Conservation (phyloP, 2,329 filamentous ascomycete species). For the Bipolaris zeicola region DNA sequence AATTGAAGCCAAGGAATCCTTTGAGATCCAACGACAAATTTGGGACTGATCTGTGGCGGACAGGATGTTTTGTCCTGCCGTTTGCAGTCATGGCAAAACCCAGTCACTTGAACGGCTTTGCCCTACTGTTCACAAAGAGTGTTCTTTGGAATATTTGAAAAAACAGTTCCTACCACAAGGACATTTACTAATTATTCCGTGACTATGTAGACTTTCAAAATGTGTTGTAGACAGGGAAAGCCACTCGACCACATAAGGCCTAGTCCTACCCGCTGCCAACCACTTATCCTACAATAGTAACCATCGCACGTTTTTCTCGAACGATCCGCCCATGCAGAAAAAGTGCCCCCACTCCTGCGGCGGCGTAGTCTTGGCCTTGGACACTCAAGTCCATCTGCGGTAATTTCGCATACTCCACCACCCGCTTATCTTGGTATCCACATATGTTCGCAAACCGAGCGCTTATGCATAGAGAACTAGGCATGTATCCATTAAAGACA, state of each 20-base stretch:
- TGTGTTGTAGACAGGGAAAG: no score
- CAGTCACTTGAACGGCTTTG: neutral
- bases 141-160: neutral
- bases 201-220: no score
- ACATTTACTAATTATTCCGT: constrained; percentile 3
- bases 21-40: neutral
- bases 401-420: constrained; percentile 8
- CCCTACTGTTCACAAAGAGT: neutral
- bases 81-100: constrained; percentile 5
- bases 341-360: constrained; percentile 13
- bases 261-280: constrained; percentile 5
- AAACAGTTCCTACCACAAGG: neutral
- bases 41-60: constrained; percentile 4
- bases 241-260: no score
- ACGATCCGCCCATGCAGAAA: constrained; percentile 5
- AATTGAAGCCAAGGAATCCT: constrained; percentile 7
- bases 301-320: constrained; percentile 5
- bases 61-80: neutral
- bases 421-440: neutral
- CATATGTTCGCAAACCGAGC: constrained; percentile 2
- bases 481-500: constrained; percentile 5
- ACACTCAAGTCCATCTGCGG: constrained; percentile 1
- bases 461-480: neutral
- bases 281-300: neutral
- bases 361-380: constrained; percentile 14